phyloP scores from a whole-genome alignment of 495 filamentous ascomycete species.

The Penicillium tannophilum region DNA sequence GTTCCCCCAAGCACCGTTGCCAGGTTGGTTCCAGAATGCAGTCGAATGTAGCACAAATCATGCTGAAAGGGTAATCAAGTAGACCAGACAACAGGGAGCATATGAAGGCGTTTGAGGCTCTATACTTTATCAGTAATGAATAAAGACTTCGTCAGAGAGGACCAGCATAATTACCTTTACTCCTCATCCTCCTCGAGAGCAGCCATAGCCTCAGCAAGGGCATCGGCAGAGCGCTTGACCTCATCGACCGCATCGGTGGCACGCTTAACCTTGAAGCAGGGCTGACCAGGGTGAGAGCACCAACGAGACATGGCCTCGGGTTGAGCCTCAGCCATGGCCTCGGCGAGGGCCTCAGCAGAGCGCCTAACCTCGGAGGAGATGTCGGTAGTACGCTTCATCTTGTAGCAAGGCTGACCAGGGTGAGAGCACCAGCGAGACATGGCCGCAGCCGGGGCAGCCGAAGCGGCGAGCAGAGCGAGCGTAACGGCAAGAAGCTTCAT shows the following conservation, averaged over 20 bases:
- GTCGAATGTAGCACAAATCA: conserved; percentile 10
- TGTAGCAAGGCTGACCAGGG: conserved; percentile 37
- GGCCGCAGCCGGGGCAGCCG: conserved; percentile 38
- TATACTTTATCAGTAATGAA: not conserved
- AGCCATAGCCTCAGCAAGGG: conserved; percentile 44
- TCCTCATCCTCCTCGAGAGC: conserved; percentile 37
- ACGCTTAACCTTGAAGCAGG: conserved; percentile 51
- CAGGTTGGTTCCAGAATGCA: not conserved
- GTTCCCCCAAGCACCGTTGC: not conserved
- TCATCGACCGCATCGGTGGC: conserved; percentile 42
- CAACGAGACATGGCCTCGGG: conserved; percentile 36
- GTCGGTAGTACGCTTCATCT: conserved; percentile 39
- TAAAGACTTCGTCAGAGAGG: not conserved
- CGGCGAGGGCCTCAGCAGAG: conserved; percentile 52
- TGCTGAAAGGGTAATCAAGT: not conserved
- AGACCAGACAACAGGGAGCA: not conserved
- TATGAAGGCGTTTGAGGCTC: not conserved
- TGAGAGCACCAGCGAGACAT: conserved; percentile 37
- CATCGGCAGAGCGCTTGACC: conserved; percentile 42
- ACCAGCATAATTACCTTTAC: conserved; percentile 24
- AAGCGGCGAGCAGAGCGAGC: conserved; percentile 42
- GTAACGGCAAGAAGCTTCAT: conserved; percentile 53
- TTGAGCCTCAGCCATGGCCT: conserved; percentile 40
- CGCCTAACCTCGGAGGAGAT: conserved; percentile 45
- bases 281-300: conserved; percentile 44